Base-by-base conservation (phyloP, 2,329 filamentous ascomycete species). In the Emmonsiellopsis sp. region DNA sequence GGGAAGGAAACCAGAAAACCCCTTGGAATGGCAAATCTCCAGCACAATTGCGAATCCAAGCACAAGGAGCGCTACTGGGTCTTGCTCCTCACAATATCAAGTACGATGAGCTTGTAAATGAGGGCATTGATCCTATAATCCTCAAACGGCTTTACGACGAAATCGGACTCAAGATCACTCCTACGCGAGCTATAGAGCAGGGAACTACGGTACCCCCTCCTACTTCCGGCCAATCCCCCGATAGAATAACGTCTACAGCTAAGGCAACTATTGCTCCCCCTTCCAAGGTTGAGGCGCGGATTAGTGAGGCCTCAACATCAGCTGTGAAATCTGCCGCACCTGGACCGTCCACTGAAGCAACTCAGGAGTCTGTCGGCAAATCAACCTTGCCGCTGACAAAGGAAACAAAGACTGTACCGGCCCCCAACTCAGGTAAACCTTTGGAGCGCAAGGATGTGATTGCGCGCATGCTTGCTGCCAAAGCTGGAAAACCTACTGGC, bases 181-280 rank as follows among this genome's bases (percentile, higher is more conserved):
- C 51, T 26, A 40, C 38, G 5, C 38, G 11, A 7, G 26, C 40
- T 48, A 52, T 52, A 42, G 10, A 32, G 7, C 13, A 40, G 11
- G 11, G 6, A 11, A 38, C 20, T 30, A 16, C 13, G 30, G 47
- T 43, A 10, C 26, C 8, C 10, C 11, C 43, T 26, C 16, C 62
- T 11, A 53, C 61, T 10, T 47, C 63, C 7, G 62, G 58, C 45
- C 76, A 73, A 57, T 75, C 79, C 7, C 76, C 86, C 58, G 83
- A 87, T 62, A 87, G 20, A 88, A 87, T 60, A 86, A 89, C 42
- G 88, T 92, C 55, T 86, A 87, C 87, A n/a, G 83, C 81, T 1
- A 90, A 87, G 66, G 79, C 78, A 50, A 6, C n/a, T 7, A 31
- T 44, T 26, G 11, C 40, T 15, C 38, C 42, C 41, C 11, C n/a